phyloP scores from a whole-genome alignment of 2,329 filamentous ascomycete species.

The Capronia coronata region DNA sequence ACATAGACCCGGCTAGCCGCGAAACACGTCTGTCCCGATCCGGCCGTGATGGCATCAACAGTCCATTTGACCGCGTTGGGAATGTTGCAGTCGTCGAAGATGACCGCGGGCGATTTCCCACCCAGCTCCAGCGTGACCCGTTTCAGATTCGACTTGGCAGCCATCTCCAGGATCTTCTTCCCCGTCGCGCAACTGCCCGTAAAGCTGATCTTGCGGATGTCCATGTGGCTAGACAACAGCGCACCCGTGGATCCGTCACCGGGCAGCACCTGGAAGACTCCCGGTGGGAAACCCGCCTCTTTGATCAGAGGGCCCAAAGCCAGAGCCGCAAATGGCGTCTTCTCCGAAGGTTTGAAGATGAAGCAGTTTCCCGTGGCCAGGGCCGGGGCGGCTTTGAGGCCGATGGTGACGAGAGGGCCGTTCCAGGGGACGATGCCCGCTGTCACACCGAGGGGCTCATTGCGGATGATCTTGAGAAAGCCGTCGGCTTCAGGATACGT shows the following conservation, averaged over 20 bases:
- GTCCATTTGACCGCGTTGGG: conserved; percentile 32
- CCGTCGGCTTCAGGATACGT: conserved; percentile 41
- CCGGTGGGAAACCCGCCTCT: conserved; percentile 52
- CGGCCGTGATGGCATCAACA: conserved; percentile 29
- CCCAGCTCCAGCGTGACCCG: conserved; percentile 54
- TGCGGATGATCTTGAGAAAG: conserved; percentile 27
- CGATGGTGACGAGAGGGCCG: conserved; percentile 34
- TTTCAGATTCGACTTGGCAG: conserved; percentile 50
- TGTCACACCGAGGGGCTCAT: conserved; percentile 36
- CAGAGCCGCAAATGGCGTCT: conserved; percentile 46
- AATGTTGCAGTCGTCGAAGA: conserved; percentile 34
- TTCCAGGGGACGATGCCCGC: conserved; percentile 57
- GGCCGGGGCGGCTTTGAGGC: conserved; percentile 43
- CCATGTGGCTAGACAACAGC: conserved; percentile 51
- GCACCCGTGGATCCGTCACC: conserved; percentile 55
- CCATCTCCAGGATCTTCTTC: conserved; percentile 52
- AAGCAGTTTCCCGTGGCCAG: conserved; percentile 48
- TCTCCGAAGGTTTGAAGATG: conserved; percentile 53
- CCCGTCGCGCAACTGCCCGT: conserved; percentile 56
- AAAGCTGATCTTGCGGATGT: conserved; percentile 56
- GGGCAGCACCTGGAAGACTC: conserved; percentile 54
- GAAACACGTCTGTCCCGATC: conserved; percentile 33
- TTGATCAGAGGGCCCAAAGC: conserved; percentile 53
- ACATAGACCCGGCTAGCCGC: conserved; percentile 54
- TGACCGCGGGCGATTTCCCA: conserved; percentile 33